Percentiles rank a stretch among this genome's conserved stretches.
These are phyloP conservation scores for Hymenoscyphus repandus DNA, from an alignment of 2,329 filamentous ascomycete genomes.

Conservation along the genomic window DNA sequence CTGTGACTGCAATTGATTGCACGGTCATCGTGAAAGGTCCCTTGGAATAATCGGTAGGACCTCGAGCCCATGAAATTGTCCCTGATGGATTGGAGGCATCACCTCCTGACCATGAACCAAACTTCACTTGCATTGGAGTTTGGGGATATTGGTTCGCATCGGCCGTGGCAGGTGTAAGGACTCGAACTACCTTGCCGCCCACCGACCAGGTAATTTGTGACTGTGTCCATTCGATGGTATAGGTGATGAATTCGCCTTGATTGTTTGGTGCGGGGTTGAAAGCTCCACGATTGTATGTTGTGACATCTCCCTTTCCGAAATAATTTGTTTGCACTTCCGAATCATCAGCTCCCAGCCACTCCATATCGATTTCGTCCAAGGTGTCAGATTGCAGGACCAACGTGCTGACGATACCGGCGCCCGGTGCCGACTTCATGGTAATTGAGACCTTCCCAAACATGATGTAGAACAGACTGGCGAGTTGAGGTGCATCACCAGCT, in stretches of 20 bases:
- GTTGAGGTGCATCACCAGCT: constrained; percentile 77
- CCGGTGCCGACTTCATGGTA: constrained; percentile 78
- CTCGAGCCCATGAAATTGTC: constrained; percentile 86
- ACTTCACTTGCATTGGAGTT: constrained; percentile 89
- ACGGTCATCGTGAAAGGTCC: constrained; percentile 87
- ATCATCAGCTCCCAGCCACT: constrained; percentile 80
- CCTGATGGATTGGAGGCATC: constrained; percentile 70
- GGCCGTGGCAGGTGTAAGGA: constrained; percentile 65
- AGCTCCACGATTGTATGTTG: constrained; percentile 79
- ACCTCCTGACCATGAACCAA: constrained; percentile 89
- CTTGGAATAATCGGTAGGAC: constrained; percentile 73
- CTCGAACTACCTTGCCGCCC: constrained; percentile 70
- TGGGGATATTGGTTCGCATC: constrained; percentile 78
- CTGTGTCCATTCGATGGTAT: constrained; percentile 86
- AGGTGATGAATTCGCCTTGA: constrained; percentile 75
- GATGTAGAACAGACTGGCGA: constrained; percentile 92
- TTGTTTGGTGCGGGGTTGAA: constrained; percentile 66
- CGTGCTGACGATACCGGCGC: constrained; percentile 88
- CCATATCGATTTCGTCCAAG: constrained; percentile 94
- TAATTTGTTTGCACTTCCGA: constrained; percentile 91
- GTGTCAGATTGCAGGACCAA: constrained; percentile 86
- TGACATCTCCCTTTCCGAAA: constrained; percentile 87
- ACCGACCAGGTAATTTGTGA: constrained; percentile 84
- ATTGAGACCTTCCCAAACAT: constrained; percentile 95
- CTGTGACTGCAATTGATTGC: constrained; percentile 68